Evolutionary conservation across 345 rosid genomes (phyloP).

Genomic region (Lepidium africanum): DNA sequence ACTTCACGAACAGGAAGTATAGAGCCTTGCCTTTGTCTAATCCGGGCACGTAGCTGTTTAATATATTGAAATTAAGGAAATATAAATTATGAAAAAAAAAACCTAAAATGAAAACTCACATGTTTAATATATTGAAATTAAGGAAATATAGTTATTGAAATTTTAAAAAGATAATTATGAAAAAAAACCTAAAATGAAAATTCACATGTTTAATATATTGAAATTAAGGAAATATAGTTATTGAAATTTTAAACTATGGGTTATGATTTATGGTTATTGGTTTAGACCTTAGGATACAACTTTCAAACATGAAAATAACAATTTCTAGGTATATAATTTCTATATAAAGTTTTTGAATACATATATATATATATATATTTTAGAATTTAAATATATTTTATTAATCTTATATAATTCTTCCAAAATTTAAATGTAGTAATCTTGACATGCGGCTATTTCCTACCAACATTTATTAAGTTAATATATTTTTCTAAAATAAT

Average conservation of each 20-base stretch:
- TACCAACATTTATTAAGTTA: background rate
- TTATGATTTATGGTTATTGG: background rate
- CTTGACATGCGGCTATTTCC: background rate
- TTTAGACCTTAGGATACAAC: background rate
- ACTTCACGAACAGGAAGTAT: constrained; percentile 62
- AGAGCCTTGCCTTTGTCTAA: constrained; percentile 82
- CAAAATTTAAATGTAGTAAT: background rate
- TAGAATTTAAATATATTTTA: too few relatives aligned
- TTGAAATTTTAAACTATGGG: too few relatives aligned
- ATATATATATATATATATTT: background rate
- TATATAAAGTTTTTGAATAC: background rate
- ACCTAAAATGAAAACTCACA: background rate
- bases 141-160: background rate
- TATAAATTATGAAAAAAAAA: background rate
- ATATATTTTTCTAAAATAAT: too few relatives aligned
- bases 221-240: background rate
- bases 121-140: background rate
- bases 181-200: background rate
- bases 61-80: background rate
- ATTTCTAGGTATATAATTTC: background rate
- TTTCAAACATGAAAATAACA: background rate
- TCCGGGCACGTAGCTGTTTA: constrained; percentile 55
- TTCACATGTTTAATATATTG: background rate
- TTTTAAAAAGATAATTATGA: background rate
- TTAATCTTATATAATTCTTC: background rate